A percentile compares a stretch with the other conserved stretches of the same genome.
These are phyloP conservation scores for Zea mays DNA, from an alignment of 176 grass and related monocot genomes.

Conservation along the genomic window Zm-B73-REFERENCE-NAM-5.0 NC_050096.1:191860501-191861000, in stretches of 20 bases:
- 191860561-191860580: background rate
- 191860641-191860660: background rate
- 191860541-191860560: too few species aligned
- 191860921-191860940: slow-evolving; percentile 35
- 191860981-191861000: too few species aligned
- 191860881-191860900: slow-evolving; percentile 11
- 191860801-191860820: slow-evolving; percentile 14
- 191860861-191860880: slow-evolving; percentile 38
- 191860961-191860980: background rate
- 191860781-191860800: background rate
- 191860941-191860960: slow-evolving; percentile 38
- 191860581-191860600: background rate
- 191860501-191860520: too few species aligned
- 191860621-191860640: background rate
- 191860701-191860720: background rate
- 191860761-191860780: background rate
- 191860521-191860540: too few species aligned
- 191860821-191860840: slow-evolving; percentile 24
- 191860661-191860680: background rate
- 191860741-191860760: background rate
- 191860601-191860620: background rate
- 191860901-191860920: slow-evolving; percentile 32
- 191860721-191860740: background rate
- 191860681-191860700: background rate
- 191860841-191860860: slow-evolving; percentile 10